Conservation (phyloP, 2,329 filamentous ascomycete species). For the Xylaria arbuscula region DNA sequence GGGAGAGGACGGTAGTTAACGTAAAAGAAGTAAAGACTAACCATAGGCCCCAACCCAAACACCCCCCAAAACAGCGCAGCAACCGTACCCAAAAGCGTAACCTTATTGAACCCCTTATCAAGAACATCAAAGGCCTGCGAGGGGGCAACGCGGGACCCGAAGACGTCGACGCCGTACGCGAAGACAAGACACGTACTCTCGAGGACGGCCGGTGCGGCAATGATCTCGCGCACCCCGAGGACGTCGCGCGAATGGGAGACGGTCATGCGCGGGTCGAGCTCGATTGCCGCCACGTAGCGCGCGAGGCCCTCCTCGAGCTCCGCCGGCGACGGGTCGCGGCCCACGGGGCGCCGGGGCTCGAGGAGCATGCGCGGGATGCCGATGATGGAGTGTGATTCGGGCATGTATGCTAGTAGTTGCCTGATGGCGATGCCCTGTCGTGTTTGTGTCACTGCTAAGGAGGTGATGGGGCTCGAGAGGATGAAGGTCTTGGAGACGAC, state of each 20-base stretch:
- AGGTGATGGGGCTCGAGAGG: conserved; percentile 80
- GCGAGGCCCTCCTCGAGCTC: conserved; percentile 87
- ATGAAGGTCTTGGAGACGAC: conserved; percentile 85
- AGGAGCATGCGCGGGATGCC: conserved; percentile 82
- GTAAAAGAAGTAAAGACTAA: no score
- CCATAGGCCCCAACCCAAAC: conserved; percentile 83
- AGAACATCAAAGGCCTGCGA: conserved; percentile 92
- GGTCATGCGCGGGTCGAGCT: conserved; percentile 84
- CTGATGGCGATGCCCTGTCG: conserved; percentile 90
- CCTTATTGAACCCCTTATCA: conserved; percentile 92
- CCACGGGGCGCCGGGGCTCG: conserved; percentile 87
- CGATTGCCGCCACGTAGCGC: conserved; percentile 79
- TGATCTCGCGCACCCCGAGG: conserved; percentile 76
- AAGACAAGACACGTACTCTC: conserved; percentile 94
- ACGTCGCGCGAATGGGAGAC: conserved; percentile 87
- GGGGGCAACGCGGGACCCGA: conserved; percentile 86
- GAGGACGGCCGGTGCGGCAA: conserved; percentile 80
- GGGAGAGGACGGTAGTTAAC: conserved; percentile 51
- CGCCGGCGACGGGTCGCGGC: conserved; percentile 80
- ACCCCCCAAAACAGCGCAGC: conserved; percentile 82
- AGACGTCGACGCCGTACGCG: conserved; percentile 89
- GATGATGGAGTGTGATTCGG: conserved; percentile 77
- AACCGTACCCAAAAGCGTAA: conserved; percentile 85
- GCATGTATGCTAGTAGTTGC: conserved; percentile 82
- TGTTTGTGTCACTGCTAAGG: conserved; percentile 87